phyloP scores from a whole-genome alignment of 2,329 filamentous ascomycete species.

The Aspergillus flavus region DNA sequence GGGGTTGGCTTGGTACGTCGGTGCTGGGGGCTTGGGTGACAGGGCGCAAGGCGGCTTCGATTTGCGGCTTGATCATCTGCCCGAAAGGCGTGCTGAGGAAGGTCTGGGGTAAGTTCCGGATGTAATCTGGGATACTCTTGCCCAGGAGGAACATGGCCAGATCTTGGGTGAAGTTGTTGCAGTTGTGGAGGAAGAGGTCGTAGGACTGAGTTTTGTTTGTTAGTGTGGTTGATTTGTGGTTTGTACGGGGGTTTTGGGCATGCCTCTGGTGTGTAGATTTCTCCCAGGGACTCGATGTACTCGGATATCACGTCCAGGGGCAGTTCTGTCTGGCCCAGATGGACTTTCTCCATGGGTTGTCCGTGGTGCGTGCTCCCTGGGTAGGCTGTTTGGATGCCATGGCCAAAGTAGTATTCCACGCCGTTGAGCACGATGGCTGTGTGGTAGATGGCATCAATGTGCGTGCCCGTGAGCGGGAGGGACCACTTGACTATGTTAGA shows the following conservation, averaged over 20 bases:
- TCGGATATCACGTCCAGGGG: constrained; percentile 81
- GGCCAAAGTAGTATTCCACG: constrained; percentile 90
- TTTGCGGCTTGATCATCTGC: constrained; percentile 79
- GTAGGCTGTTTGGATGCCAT: constrained; percentile 77
- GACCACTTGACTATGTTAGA: constrained; percentile 52
- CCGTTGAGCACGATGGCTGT: constrained; percentile 83
- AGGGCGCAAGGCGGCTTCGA: constrained; percentile 65
- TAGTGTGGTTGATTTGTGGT: constrained; percentile 3
- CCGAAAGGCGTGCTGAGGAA: constrained; percentile 87
- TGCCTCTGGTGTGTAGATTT: constrained; percentile 80
- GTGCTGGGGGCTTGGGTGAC: constrained; percentile 61
- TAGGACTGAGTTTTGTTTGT: constrained; percentile 63
- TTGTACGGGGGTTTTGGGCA: constrained; percentile 2
- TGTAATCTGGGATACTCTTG: constrained; percentile 83
- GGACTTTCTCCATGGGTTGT: constrained; percentile 73
- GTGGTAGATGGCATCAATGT: constrained; percentile 93
- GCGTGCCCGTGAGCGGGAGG: constrained; percentile 61
- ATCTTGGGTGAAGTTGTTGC: constrained; percentile 96
- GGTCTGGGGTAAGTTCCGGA: constrained; percentile 79
- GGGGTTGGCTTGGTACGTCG: constrained; percentile 15
- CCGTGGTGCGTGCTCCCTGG: constrained; percentile 88
- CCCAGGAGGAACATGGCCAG: constrained; percentile 87
- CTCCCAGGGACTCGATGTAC: constrained; percentile 80
- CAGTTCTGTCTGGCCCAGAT: constrained; percentile 75
- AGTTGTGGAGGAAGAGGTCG: constrained; percentile 87